Percentiles rank a stretch among this genome's conserved stretches.
Evolutionary conservation across 257 asterid genomes (phyloP).

Genomic region (Oldenlandia corymbosa): DNA sequence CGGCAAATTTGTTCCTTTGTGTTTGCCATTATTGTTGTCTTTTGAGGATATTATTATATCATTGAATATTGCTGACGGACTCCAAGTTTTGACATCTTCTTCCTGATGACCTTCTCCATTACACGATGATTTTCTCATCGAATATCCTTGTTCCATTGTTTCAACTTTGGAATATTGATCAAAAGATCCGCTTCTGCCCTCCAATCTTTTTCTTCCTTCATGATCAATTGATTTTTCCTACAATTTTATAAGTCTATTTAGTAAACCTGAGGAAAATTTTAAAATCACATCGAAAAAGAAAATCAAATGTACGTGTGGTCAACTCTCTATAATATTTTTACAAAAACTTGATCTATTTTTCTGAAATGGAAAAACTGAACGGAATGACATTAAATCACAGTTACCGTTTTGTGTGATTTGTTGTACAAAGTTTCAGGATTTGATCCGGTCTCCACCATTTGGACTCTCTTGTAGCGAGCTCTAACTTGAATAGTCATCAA

Average conservation of each 20-base stretch:
- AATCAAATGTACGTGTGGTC: no score
- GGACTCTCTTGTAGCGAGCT: conserved; percentile 57
- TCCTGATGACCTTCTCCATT: conserved; percentile 28
- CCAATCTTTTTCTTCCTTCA: conserved; percentile 25
- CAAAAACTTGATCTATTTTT: no score
- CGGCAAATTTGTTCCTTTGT: conserved; percentile 20
- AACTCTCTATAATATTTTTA: no score
- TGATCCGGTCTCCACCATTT: conserved; percentile 32
- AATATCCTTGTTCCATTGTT: conserved; percentile 33
- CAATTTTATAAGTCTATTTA: no score
- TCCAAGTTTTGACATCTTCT: conserved; percentile 23
- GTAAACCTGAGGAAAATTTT: no score
- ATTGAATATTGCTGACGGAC: conserved; percentile 45
- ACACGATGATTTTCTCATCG: conserved; percentile 27
- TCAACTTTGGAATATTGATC: conserved; percentile 19
- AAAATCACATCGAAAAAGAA: no score
- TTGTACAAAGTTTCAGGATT: conserved; percentile 11
- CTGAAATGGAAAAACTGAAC: no score
- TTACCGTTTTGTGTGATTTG: conserved; percentile 19
- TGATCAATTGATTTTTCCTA: conserved; percentile 32
- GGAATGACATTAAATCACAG: no score
- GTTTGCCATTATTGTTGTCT: conserved; percentile 24
- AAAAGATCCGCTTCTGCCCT: conserved; percentile 35
- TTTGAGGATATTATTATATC: conserved; percentile 47
- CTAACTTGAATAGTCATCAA: conserved; percentile 61